Conservation (phyloP, 768 basidiomycete genomes). For the Cystoderma amianthinum region DNA sequence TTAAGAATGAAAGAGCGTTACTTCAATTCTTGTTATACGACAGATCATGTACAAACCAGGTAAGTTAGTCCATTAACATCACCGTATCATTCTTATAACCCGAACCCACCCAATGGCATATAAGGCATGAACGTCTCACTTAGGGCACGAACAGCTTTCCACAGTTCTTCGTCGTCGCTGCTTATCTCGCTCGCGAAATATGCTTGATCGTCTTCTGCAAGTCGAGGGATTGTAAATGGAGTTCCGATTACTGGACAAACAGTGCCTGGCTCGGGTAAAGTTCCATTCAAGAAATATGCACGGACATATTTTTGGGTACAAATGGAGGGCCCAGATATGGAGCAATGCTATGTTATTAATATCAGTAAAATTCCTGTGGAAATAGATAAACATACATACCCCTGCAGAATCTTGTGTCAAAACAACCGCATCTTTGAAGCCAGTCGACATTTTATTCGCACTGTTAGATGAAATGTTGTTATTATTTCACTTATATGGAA, state of each 20-base stretch:
- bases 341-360: slow-evolving; percentile 11
- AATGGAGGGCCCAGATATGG: slow-evolving; percentile 11
- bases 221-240: slow-evolving; percentile 8
- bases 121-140: neutral
- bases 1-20: neutral
- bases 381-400: slow-evolving; percentile 1
- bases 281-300: too few relatives aligned
- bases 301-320: slow-evolving; percentile 13
- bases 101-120: neutral
- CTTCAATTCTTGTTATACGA: neutral
- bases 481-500: neutral
- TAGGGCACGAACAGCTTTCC: neutral
- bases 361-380: neutral
- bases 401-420: slow-evolving; percentile 10
- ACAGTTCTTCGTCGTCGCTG: neutral
- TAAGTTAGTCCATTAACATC: neutral
- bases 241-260: too few relatives aligned
- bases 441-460: slow-evolving; percentile 7
- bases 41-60: neutral
- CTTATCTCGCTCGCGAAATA: neutral
- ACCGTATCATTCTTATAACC: neutral
- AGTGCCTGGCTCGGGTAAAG: too few relatives aligned
- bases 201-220: neutral
- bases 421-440: slow-evolving; percentile 9
- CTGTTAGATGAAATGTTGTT: neutral